Evolutionary conservation across 2,329 filamentous ascomycete species (phyloP), one percentile per base, ranked within the genome.

Genomic region (Apiospora sp.): DNA sequence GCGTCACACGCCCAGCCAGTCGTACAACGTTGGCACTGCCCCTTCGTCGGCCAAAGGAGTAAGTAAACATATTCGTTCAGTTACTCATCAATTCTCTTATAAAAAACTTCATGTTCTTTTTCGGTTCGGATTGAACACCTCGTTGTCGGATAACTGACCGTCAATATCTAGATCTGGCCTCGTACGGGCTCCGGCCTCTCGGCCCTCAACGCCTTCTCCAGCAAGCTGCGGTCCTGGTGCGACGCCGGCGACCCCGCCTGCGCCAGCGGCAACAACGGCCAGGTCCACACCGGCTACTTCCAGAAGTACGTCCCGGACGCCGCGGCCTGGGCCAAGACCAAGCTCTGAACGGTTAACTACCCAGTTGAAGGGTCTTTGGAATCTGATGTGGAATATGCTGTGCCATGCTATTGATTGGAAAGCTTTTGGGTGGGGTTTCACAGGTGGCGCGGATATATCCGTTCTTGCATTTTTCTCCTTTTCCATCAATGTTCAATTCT

Each of bases 131-230:
- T n/a, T n/a, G n/a, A n/a, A n/a, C n/a, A n/a, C n/a, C n/a, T n/a
- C n/a, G n/a, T n/a, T n/a, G n/a, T n/a, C n/a, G n/a, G n/a, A n/a
- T n/a, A n/a, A n/a, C n/a, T n/a, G n/a, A n/a, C n/a, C n/a, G n/a
- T n/a, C n/a, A n/a, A 10, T 19, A 41, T 30, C 3, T 7, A 76
- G 75, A 75, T 75, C 48, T 74, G 67, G 27, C 68, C 68, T 22
- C 48, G 68, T 27, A 41, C 48, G 12, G 68, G 68, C 14, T 51
- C 68, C 46, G 46, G 34, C 8, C 68, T 70, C 46, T 41, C 46
- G 19, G 48, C 34, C 34, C 48, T 70, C 68, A 70, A 70, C 68
- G 48, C 37, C 22, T 70, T 41, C 68, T 37, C 68, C 30, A 27
- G 37, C 68, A 37, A 54, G 46, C 46, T 70, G n/a, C 46, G n/a